Evolutionary conservation across 176 grass and related monocot genomes (phyloP).

Genomic region (Echinochloa phyllopogon): DNA sequence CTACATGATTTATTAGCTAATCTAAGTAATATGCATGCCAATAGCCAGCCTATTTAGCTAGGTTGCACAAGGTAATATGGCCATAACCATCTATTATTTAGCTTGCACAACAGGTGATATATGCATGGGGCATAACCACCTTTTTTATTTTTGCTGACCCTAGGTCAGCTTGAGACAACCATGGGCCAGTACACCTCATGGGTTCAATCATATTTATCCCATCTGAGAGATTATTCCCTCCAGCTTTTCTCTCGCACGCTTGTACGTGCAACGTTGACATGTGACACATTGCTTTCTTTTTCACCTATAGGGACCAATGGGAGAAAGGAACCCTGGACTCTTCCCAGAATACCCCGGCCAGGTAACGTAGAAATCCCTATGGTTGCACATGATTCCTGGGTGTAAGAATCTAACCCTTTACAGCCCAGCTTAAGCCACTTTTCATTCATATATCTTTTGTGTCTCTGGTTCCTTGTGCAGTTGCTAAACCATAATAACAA

Average conservation of each 20-base stretch:
- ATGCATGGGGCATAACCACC: background rate
- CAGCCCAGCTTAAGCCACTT: conserved; percentile 27
- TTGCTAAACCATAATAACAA: conserved; percentile 66
- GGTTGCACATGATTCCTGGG: conserved; percentile 2
- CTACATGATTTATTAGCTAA: background rate
- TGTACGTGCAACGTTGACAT: conserved; percentile 75
- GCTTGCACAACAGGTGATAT: background rate
- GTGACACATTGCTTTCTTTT: conserved; percentile 50
- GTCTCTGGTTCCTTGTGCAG: conserved; percentile 47
- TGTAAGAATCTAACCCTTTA: conserved; percentile 45
- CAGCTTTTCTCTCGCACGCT: conserved; percentile 52
- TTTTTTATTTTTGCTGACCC: background rate
- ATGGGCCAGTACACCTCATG: conserved; percentile 52
- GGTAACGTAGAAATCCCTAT: conserved; percentile 47
- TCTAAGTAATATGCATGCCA: background rate
- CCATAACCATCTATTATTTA: background rate
- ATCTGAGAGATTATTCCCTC: conserved; percentile 49
- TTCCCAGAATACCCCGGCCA: conserved; percentile 92
- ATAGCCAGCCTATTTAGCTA: background rate
- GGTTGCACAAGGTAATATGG: background rate
- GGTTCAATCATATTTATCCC: conserved; percentile 53
- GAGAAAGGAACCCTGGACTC: conserved; percentile 70
- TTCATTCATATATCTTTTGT: conserved; percentile 18
- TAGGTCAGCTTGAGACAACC: conserved; percentile 31
- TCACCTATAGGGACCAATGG: conserved; percentile 62